Base-by-base conservation (phyloP, 345 rosid genomes). In the Dimocarpus longan region DNA sequence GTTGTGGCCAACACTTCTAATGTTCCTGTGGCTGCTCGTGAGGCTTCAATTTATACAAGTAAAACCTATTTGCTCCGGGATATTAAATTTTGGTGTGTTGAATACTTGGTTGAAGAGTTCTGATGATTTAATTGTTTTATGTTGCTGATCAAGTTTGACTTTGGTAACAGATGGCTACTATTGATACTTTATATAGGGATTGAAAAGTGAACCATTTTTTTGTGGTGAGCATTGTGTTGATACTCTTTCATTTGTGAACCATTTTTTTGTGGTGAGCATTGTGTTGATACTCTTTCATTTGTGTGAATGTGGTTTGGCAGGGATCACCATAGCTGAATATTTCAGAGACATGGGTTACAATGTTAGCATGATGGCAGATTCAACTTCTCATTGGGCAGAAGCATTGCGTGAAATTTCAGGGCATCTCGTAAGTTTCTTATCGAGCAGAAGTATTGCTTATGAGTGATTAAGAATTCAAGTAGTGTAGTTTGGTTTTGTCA, bases 11-110 rank as follows among this genome's bases (percentile, higher is more conserved):
- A 97, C 84, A 97, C 99, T 80, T 97, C 99, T 82, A 97, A 93
- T 87, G 94, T 97, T 98, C 99, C 99, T 60, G 98, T 94, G 86
- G 98, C 98, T 85, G 98, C 99, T 81, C 95, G 99, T 79, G 99
- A 94, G 86, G 99, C 99, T 79, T 97, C 99, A 85, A 97, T 97
- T 86, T 97, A 97, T 87, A 94, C 98, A 37, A 98, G 98, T 94
- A 86, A 71, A 56, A 28, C 9, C 28, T 65, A 18, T 15, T 15
- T 24, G n/a, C 48, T 76, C 5, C 28, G 56, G 5, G 24, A 5
- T 8, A 2, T 28, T 56, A 73, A 54, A 37, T 8, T 65, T 16
- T 65, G 71, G n/a, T 43, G 70, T 32, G 19, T 42, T 22, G 73
- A 26, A 24, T 75, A n/a, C 6, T 48, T 75, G 12, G 22, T 8